Evolutionary conservation across 2,329 filamentous ascomycete genomes (phyloP).

Genomic region (Pseudonectria foliicola): DNA sequence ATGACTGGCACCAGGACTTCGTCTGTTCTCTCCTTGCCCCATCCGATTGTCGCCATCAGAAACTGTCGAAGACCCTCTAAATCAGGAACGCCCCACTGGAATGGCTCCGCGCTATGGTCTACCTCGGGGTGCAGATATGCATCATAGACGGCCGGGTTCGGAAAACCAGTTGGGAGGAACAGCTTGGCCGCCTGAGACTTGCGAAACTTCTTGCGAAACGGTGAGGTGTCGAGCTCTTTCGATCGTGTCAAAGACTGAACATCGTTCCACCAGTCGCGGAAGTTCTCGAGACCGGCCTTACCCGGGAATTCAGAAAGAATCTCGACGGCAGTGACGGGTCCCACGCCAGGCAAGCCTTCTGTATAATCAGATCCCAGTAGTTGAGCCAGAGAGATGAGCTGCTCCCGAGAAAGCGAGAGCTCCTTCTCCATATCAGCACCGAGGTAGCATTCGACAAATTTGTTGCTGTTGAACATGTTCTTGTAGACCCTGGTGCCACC

Average conservation of each 20-base stretch:
- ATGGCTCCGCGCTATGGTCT: constrained; percentile 67
- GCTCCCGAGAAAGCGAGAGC: constrained; percentile 75
- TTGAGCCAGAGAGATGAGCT: constrained; percentile 85
- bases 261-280: constrained; percentile 79
- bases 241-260: constrained; percentile 64
- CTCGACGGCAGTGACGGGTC: constrained; percentile 89
- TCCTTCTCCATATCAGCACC: constrained; percentile 78
- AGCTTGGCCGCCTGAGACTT: constrained; percentile 73
- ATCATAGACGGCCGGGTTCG: constrained; percentile 66
- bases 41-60: constrained; percentile 87
- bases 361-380: constrained; percentile 93
- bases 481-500: constrained; percentile 96
- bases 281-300: constrained; percentile 56
- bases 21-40: constrained; percentile 85
- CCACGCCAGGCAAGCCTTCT: constrained; percentile 81
- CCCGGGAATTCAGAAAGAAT: constrained; percentile 83
- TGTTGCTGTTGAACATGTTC: constrained; percentile 99
- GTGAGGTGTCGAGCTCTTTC: constrained; percentile 51
- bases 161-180: constrained; percentile 76
- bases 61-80: constrained; percentile 77
- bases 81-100: constrained; percentile 95
- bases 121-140: constrained; percentile 87
- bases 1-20: constrained; percentile 95
- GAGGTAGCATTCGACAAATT: constrained; percentile 95
- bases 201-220: constrained; percentile 82